Evolutionary conservation across 1,284 basidiomycete species (phyloP).

Genomic region (Rhodotorula sp.): DNA sequence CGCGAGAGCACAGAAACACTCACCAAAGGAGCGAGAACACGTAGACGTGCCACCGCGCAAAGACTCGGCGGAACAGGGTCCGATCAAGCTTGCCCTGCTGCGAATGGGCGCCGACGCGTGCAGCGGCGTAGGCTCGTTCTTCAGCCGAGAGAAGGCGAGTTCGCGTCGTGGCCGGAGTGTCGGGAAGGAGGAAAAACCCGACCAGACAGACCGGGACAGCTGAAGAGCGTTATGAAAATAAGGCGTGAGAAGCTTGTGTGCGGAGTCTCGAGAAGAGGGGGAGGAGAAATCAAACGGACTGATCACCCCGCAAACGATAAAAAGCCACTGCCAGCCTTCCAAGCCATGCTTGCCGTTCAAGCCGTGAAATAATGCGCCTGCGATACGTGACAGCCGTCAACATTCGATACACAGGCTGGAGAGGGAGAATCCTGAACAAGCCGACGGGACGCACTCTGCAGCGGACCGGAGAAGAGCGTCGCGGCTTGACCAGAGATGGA

Average conservation of each 20-base stretch:
- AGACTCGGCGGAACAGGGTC: constrained; percentile 57
- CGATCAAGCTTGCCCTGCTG: constrained; percentile 55
- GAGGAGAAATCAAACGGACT: constrained; percentile 53
- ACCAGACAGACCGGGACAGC: constrained; percentile 55
- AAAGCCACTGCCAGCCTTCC: constrained; percentile 68
- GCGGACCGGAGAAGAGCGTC: constrained; percentile 61
- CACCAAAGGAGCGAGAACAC: constrained; percentile 6
- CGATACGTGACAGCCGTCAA: too few species aligned
- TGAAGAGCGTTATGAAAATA: background rate
- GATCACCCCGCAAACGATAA: constrained; percentile 70
- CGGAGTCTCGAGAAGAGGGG: constrained; percentile 47
- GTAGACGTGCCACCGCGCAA: constrained; percentile 59
- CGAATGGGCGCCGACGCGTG: constrained; percentile 13
- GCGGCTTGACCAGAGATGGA: constrained; percentile 63
- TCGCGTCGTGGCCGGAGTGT: constrained; percentile 61
- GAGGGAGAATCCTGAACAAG: background rate
- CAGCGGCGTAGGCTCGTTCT: constrained; percentile 45
- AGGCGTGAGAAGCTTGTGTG: background rate
- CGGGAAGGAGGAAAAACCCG: constrained; percentile 69
- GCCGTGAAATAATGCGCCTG: constrained; percentile 59
- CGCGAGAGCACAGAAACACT: background rate
- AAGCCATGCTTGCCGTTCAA: constrained; percentile 60
- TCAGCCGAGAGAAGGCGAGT: constrained; percentile 46
- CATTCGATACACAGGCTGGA: too few species aligned
- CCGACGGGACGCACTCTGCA: constrained; percentile 52